These are phyloP conservation scores for Kregervanrija pseudodelftensis DNA, from an alignment of 805 yeast species.

Conservation along the genomic window DNA sequence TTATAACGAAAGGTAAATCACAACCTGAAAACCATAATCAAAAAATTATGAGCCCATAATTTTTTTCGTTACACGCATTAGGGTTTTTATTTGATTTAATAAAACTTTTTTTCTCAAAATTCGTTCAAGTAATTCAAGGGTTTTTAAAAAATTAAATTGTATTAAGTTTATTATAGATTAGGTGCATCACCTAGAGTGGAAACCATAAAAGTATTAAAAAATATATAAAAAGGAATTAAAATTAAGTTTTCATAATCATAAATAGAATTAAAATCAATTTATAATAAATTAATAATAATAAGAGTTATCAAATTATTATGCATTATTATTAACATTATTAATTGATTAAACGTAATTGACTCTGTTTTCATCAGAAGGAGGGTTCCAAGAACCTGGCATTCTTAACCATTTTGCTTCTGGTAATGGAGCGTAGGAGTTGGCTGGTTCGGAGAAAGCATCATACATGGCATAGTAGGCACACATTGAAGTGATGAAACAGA, in stretches of 20 bases:
- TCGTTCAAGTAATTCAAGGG: too few relatives aligned
- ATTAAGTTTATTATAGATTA: too few relatives aligned
- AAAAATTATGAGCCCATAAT: too few relatives aligned
- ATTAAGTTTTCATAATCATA: background rate
- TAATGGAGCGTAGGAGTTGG: slow-evolving; percentile 15
- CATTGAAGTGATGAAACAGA: slow-evolving; percentile 33
- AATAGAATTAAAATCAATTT: background rate
- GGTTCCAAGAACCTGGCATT: slow-evolving; percentile 22
- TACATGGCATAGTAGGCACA: slow-evolving; percentile 37
- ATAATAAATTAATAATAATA: background rate
- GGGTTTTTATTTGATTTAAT: too few relatives aligned
- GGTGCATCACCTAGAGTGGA: too few relatives aligned
- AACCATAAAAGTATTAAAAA: background rate
- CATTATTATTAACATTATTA: background rate
- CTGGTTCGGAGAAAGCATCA: slow-evolving; percentile 28
- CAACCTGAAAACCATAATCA: too few relatives aligned
- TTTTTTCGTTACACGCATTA: too few relatives aligned
- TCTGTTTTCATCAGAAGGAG: slow-evolving; percentile 15
- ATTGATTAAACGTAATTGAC: slow-evolving; percentile 14
- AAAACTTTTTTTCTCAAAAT: too few relatives aligned
- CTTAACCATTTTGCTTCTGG: slow-evolving; percentile 20
- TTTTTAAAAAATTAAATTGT: too few relatives aligned
- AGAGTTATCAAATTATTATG: background rate
- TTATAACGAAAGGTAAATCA: too few relatives aligned
- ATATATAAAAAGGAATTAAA: background rate